Percentiles rank a stretch among this genome's conserved stretches.
Evolutionary conservation across 352 stramenopile genomes (phyloP).

Genomic region (Blastocystis sp.): DNA sequence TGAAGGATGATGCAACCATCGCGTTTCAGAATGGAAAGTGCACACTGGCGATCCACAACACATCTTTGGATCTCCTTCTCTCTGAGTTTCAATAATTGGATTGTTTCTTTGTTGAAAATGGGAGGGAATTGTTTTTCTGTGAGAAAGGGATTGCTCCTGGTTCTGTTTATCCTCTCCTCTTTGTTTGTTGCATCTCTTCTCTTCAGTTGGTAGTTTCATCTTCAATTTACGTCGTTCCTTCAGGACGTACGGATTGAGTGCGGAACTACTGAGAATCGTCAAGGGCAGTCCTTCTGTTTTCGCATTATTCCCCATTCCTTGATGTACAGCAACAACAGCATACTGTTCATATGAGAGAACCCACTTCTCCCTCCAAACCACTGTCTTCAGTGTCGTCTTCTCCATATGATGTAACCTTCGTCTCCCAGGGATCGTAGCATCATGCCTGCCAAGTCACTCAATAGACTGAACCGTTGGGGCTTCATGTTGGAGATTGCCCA

Average conservation of each 20-base stretch:
- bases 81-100: neutral
- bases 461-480: constrained; percentile 54
- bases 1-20: neutral
- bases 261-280: neutral
- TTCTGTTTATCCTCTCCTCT: neutral
- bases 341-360: too few species aligned
- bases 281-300: neutral
- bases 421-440: constrained; percentile 51
- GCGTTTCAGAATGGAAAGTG: neutral
- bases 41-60: neutral
- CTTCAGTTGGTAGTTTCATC: neutral
- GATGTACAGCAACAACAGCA: neutral
- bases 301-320: too few species aligned
- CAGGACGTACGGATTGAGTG: neutral
- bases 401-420: constrained; percentile 55
- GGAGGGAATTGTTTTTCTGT: neutral
- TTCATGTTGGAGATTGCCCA: constrained; percentile 55
- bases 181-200: neutral
- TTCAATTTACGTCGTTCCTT: too few species aligned
- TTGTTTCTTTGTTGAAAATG: neutral
- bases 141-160: neutral
- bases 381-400: too few species aligned
- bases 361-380: too few species aligned
- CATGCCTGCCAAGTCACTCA: neutral
- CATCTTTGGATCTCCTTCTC: neutral